Conservation (phyloP, 805 yeast species). For the Citeromyces matritensis region DNA sequence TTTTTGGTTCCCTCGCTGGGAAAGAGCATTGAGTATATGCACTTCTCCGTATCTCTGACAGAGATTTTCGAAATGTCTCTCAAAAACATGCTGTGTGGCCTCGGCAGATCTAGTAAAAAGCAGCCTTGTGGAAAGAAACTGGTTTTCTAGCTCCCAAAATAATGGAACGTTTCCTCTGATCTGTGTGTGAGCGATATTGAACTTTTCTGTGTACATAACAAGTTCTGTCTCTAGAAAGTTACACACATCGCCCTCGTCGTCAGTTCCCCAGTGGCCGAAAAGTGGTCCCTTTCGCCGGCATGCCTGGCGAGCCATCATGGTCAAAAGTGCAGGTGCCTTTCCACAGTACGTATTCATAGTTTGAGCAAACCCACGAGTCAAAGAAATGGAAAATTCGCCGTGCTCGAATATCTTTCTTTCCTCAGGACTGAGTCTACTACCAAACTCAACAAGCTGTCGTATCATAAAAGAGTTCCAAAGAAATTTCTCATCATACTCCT, state of each 20-base stretch:
- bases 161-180: slow-evolving; percentile 40
- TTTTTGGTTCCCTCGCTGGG: slow-evolving; percentile 25
- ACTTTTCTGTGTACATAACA: slow-evolving; percentile 23
- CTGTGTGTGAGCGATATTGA: slow-evolving; percentile 26
- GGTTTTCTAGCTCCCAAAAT: slow-evolving; percentile 35
- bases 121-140: slow-evolving; percentile 25
- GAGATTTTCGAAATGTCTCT: slow-evolving; percentile 30
- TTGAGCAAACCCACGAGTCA: slow-evolving; percentile 33
- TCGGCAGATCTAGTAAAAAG: slow-evolving; percentile 35
- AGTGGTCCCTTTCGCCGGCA: slow-evolving; percentile 27
- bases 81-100: slow-evolving; percentile 35
- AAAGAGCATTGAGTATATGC: slow-evolving; percentile 31
- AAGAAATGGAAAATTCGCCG: slow-evolving; percentile 29
- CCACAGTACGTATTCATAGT: slow-evolving; percentile 16
- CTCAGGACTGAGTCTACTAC: slow-evolving; percentile 21
- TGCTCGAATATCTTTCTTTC: slow-evolving; percentile 27
- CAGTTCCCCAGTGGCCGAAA: slow-evolving; percentile 44
- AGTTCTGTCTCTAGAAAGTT: slow-evolving; percentile 39
- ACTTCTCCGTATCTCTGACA: slow-evolving; percentile 32
- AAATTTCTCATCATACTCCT: slow-evolving; percentile 26
- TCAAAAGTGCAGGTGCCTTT: slow-evolving; percentile 21
- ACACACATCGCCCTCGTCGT: slow-evolving; percentile 37
- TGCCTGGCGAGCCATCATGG: slow-evolving; percentile 36
- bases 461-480: slow-evolving; percentile 37
- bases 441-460: slow-evolving; percentile 26